phyloP scores from a whole-genome alignment of 306 rosid genomes.

The Vigna reflexopilosa region DNA sequence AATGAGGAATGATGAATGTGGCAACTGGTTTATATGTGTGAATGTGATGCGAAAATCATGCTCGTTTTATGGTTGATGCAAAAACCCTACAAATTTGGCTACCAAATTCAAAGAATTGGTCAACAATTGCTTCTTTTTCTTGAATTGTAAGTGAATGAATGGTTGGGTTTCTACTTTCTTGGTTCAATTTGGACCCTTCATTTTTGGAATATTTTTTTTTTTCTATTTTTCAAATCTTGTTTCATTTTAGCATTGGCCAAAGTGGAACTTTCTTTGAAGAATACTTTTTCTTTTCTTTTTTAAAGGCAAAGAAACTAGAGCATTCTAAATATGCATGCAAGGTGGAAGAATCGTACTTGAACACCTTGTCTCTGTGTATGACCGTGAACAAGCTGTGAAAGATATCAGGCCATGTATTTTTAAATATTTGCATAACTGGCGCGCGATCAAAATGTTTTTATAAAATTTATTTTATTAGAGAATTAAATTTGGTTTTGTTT shows the following conservation, averaged over 20 bases:
- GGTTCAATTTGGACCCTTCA: conserved; percentile 4
- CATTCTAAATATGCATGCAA: neutral
- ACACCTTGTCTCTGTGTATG: conserved; percentile 28
- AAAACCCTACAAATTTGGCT: conserved; percentile 1
- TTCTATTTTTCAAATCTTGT: neutral
- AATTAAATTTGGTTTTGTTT: no score
- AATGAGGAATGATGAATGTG: neutral
- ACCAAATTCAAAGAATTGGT: conserved; percentile 35
- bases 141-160: neutral
- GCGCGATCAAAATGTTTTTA: no score
- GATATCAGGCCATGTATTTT: neutral
- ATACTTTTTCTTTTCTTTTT: neutral
- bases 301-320: neutral
- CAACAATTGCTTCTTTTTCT: conserved; percentile 18
- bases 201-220: conserved; percentile 3
- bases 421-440: no score
- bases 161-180: conserved; percentile 10
- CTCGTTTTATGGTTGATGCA: neutral
- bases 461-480: no score
- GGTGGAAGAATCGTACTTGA: conserved; percentile 22
- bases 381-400: neutral
- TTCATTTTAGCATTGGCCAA: neutral
- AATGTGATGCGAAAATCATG: neutral
- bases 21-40: conserved; percentile 17
- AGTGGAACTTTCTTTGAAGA: neutral